Base-by-base conservation (phyloP, 2,329 filamentous ascomycete genomes). In the Cladosporium halotolerans region DNA sequence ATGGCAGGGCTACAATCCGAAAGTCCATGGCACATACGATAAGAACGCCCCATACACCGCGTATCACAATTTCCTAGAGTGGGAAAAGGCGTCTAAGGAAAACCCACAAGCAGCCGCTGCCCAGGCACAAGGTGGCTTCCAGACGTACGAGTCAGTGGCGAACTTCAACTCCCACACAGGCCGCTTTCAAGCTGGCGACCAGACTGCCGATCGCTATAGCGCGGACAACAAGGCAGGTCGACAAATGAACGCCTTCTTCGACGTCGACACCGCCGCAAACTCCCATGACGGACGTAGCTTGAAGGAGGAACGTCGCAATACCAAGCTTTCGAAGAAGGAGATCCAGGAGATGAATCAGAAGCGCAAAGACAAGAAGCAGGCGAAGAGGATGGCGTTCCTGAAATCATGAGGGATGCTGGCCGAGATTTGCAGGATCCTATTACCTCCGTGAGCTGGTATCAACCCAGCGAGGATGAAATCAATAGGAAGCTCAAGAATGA, bases 11-110 rank as follows among this genome's bases (percentile, higher is more conserved):
- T 99, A 99, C 74, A 96, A 97, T 67, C 93, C 93, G 1, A 88
- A 89, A 19, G 92, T 99, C 43, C 93, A 99, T 69, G 93, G 93
- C 62, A 87, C 91, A 73, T 99, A 96, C 75, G 93, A 99, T 65
- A 90, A 91, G 3, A 93, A 85, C 56, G 92, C 93, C n/a, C 88
- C 90, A 75, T 99, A 99, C 68, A 13, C 16, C 2, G 76, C 65
- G 42, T 68, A 55, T 34, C 67, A 69, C 52, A 53, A 66, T 33
- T 49, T 59, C 54, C 52, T 48, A 11, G 23, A 28, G 10, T 40
- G 43, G 68, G 77, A 40, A 3, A 32, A 45, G 23, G 36, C 16
- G 9, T 42, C 70, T 74, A 56, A 64, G 16, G 43, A 41, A 11
- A 53, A 47, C 16, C 39, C 51, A 6, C 18, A 66, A 11, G 59